These are phyloP conservation scores for Berberis vulgaris DNA, from an alignment of 164 flowering plant species.

Conservation along the genomic window DNA sequence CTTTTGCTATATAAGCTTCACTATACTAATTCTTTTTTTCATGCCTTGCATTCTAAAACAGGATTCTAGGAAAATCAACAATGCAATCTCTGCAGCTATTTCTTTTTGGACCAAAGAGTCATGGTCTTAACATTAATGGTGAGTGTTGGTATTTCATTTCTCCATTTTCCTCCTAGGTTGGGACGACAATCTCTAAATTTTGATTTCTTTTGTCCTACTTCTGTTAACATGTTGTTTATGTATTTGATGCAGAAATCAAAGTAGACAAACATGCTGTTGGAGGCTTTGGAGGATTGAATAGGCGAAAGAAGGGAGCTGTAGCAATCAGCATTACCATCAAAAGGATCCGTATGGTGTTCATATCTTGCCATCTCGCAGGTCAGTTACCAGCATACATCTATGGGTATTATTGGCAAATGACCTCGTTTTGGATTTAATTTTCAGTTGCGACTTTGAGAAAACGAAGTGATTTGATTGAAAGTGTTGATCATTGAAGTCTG, in stretches of 20 bases:
- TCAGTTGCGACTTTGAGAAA: background rate
- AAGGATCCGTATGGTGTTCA: slow-evolving; percentile 46
- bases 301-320: slow-evolving; percentile 76
- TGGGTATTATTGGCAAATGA: no score
- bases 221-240: background rate
- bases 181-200: background rate
- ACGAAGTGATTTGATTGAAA: no score
- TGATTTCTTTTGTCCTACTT: background rate
- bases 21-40: background rate
- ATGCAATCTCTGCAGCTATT: slow-evolving; percentile 70
- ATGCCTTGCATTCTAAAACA: slow-evolving; percentile 8
- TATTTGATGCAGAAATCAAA: slow-evolving; percentile 26
- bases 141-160: background rate
- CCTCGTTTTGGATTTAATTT: background rate
- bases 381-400: background rate
- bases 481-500: no score
- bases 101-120: slow-evolving; percentile 49
- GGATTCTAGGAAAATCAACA: slow-evolving; percentile 46
- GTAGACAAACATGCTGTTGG: slow-evolving; percentile 44
- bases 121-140: slow-evolving; percentile 37
- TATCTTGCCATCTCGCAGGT: slow-evolving; percentile 77
- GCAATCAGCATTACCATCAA: slow-evolving; percentile 53
- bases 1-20: background rate
- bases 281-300: slow-evolving; percentile 50
- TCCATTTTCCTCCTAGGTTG: background rate